These are phyloP conservation scores for Fusarium sp. DNA, from an alignment of 2,329 filamentous ascomycete species.

Conservation along the genomic window DNA sequence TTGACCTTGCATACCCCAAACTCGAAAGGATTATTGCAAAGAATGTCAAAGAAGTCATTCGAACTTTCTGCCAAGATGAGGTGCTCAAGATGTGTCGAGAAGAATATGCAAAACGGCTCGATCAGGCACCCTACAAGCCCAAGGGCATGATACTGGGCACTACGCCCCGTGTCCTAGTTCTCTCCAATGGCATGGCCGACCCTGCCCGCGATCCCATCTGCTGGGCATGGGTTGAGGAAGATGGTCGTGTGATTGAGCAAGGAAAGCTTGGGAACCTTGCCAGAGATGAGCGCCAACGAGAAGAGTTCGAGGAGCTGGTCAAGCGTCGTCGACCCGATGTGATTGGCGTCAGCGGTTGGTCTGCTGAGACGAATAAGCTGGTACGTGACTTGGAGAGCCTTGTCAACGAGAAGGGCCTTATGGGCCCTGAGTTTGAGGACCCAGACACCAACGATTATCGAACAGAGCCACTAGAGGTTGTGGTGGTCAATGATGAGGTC, in stretches of 20 bases:
- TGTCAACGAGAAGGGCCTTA: conserved; percentile 79
- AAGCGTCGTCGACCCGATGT: conserved; percentile 87
- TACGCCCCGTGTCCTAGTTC: conserved; percentile 82
- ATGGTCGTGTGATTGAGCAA: conserved; percentile 87
- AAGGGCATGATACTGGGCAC: conserved; percentile 92
- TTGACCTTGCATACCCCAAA: conserved; percentile 83
- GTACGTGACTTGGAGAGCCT: conserved; percentile 84
- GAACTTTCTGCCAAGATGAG: conserved; percentile 92
- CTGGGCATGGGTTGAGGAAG: conserved; percentile 94
- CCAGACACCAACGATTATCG: conserved; percentile 78
- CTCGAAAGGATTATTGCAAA: conserved; percentile 87
- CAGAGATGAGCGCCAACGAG: conserved; percentile 72
- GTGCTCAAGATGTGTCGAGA: conserved; percentile 89
- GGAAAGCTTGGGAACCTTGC: conserved; percentile 86
- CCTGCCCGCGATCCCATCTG: conserved; percentile 79
- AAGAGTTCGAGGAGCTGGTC: conserved; percentile 81
- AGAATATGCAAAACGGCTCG: conserved; percentile 87
- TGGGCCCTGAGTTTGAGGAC: conserved; percentile 84
- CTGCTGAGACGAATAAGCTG: conserved; percentile 85
- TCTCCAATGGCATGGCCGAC: conserved; percentile 87
- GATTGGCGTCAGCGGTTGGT: conserved; percentile 88
- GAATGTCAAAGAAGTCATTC: conserved; percentile 93
- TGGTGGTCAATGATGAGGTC: conserved; percentile 96
- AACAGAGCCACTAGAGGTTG: conserved; percentile 83
- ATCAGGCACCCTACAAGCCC: conserved; percentile 96